A percentile compares a stretch with the other conserved stretches of the same genome.
Conservation (phyloP, 2,329 filamentous ascomycete species). For the Annulohypoxylon truncatum region DNA sequence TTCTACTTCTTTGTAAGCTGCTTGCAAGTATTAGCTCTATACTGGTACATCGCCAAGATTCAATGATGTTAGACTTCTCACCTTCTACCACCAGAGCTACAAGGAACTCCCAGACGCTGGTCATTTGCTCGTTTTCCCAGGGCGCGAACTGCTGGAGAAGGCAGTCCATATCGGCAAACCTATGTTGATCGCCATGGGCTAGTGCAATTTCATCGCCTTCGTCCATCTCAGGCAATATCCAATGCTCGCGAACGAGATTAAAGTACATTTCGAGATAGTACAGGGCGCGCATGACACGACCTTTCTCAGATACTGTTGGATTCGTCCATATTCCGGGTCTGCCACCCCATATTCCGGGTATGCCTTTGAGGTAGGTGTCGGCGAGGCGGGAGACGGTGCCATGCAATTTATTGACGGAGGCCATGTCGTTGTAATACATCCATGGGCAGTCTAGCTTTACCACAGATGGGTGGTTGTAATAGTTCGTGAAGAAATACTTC, state of each 20-base stretch:
- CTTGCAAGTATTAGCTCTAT: neutral
- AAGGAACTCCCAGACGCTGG: neutral
- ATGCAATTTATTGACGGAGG: neutral
- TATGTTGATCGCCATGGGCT: too few relatives aligned
- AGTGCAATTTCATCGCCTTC: neutral
- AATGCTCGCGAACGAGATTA: neutral
- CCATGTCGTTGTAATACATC: too few relatives aligned
- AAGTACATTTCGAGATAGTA: neutral
- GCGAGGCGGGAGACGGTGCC: neutral
- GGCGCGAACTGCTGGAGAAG: neutral
- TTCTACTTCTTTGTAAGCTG: neutral
- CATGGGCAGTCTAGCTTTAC: too few relatives aligned
- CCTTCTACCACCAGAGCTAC: neutral
- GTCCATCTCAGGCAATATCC: neutral
- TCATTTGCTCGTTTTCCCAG: neutral
- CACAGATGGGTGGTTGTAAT: too few relatives aligned
- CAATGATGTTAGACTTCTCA: neutral
- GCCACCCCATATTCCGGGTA: too few relatives aligned
- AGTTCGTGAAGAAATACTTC: too few relatives aligned
- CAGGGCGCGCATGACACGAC: neutral
- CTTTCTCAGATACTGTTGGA: neutral
- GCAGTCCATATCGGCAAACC: neutral
- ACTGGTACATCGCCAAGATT: neutral
- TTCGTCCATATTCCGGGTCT: too few relatives aligned
- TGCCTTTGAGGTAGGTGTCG: neutral